Conservation (phyloP, 2,329 filamentous ascomycete genomes). For the Davidsoniella neocaledoniae region DNA sequence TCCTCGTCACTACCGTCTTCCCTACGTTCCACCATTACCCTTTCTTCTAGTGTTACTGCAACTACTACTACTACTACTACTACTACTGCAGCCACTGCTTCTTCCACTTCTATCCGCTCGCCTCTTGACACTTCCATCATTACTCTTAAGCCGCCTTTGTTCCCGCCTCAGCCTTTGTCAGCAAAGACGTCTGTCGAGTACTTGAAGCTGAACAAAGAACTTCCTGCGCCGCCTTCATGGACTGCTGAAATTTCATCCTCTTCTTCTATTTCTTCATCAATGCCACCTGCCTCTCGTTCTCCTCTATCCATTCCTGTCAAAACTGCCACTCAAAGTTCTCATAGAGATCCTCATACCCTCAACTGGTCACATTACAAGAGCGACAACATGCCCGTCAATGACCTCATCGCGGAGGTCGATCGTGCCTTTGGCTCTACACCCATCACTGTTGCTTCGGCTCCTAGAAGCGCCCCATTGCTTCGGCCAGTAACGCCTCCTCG, state of each 20-base stretch:
- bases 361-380: constrained; percentile 1
- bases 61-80: not conserved
- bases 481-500: constrained; percentile 3
- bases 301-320: not conserved
- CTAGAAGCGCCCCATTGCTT: constrained; percentile 7
- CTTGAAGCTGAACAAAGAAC: not conserved
- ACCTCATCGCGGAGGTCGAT: constrained; percentile 3
- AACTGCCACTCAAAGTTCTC: not conserved
- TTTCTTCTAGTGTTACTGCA: not conserved
- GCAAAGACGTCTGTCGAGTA: constrained; percentile 13
- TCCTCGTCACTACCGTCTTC: too few species aligned
- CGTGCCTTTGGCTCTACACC: not conserved
- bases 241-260: not conserved
- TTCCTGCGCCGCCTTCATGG: not conserved
- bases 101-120: not conserved
- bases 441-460: constrained; percentile 1
- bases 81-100: not conserved
- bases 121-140: constrained; percentile 1
- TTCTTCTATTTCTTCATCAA: not conserved
- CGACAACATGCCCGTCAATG: constrained; percentile 2
- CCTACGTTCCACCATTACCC: too few species aligned
- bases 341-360: not conserved
- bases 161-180: constrained; percentile 6
- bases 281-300: not conserved
- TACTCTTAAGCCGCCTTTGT: not conserved